Evolutionary conservation across 2,329 filamentous ascomycete genomes (phyloP).

Genomic region (Penicillium capsulatum): DNA sequence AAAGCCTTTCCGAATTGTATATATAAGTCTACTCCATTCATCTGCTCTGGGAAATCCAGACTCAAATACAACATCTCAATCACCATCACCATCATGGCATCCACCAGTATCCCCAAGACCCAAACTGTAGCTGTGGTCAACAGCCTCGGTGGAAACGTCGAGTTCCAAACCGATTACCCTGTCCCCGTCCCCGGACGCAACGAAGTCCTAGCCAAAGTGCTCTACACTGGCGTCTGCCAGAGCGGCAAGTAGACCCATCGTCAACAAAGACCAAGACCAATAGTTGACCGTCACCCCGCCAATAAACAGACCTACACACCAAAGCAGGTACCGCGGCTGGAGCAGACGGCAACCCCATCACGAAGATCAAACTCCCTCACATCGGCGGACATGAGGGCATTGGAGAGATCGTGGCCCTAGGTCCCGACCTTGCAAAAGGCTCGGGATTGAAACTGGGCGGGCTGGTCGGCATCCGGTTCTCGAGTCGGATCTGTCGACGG

Average conservation of each 20-base stretch:
- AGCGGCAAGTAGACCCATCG: slow-evolving; percentile 34
- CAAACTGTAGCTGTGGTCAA: slow-evolving; percentile 44
- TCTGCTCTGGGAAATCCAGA: too few species aligned
- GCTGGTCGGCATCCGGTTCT: slow-evolving; percentile 44
- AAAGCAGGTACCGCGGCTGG: slow-evolving; percentile 39
- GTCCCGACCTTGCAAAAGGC: slow-evolving; percentile 29
- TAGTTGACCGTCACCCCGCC: too few species aligned
- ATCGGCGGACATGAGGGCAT: slow-evolving; percentile 48
- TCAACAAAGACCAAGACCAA: background rate
- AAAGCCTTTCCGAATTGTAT: too few species aligned
- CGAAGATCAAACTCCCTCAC: slow-evolving; percentile 44
- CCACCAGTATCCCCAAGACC: slow-evolving; percentile 16
- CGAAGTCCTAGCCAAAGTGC: slow-evolving; percentile 45
- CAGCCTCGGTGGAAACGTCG: slow-evolving; percentile 38
- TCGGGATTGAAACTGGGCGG: slow-evolving; percentile 37
- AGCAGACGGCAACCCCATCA: slow-evolving; percentile 41
- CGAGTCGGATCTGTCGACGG: slow-evolving; percentile 41
- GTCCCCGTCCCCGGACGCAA: slow-evolving; percentile 38
- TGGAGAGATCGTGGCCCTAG: slow-evolving; percentile 40
- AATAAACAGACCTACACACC: slow-evolving; percentile 43
- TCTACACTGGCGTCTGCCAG: slow-evolving; percentile 46
- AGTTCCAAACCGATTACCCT: slow-evolving; percentile 42
- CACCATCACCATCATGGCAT: too few species aligned
- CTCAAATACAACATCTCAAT: too few species aligned
- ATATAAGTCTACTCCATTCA: too few species aligned